Conservation (phyloP, 1,284 basidiomycete species). For the Kwoniella shivajii region DNA sequence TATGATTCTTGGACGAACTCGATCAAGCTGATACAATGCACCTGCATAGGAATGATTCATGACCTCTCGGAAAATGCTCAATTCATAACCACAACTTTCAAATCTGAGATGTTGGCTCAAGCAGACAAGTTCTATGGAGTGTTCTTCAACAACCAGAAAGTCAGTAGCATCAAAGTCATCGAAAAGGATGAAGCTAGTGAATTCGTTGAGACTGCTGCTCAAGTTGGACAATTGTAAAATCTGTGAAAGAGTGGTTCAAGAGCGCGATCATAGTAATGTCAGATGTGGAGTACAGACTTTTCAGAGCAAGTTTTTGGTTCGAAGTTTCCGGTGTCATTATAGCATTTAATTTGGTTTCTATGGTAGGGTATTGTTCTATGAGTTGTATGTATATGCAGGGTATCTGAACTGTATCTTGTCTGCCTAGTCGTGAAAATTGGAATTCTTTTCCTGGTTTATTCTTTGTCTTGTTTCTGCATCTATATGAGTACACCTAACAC, state of each 20-base stretch:
- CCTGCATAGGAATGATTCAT: constrained; percentile 83
- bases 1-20: neutral
- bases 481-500: no score
- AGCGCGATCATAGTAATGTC: no score
- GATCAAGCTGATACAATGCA: constrained; percentile 16
- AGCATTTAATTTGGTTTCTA: no score
- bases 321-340: neutral
- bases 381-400: constrained; percentile 8
- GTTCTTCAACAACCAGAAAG: constrained; percentile 93
- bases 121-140: constrained; percentile 99
- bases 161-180: constrained; percentile 61
- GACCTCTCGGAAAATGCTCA: constrained; percentile 83
- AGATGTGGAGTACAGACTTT: no score
- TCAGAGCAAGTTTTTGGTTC: neutral
- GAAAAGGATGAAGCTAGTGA: constrained; percentile 48
- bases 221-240: constrained; percentile 25
- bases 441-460: no score
- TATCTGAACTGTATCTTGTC: constrained; percentile 3
- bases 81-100: constrained; percentile 98
- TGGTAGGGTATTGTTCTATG: no score
- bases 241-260: neutral
- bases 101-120: constrained; percentile 92
- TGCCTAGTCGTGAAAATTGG: no score
- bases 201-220: constrained; percentile 47
- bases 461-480: no score